Percentiles rank a stretch among this genome's conserved stretches.
Evolutionary conservation across 176 grass and related monocot species (phyloP).

Genomic region (Puya raimondii): DNA sequence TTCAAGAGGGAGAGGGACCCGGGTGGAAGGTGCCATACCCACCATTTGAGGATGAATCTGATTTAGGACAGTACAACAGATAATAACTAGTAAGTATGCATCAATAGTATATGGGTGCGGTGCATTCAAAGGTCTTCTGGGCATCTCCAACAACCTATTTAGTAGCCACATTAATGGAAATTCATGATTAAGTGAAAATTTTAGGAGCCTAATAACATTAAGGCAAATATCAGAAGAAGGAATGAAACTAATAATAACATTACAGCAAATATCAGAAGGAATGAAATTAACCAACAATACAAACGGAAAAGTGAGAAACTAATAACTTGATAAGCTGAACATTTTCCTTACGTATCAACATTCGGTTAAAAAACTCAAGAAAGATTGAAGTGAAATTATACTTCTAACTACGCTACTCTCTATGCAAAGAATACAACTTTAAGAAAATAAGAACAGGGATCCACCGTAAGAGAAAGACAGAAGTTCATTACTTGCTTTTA

Average conservation of each 20-base stretch:
- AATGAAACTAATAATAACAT: background rate
- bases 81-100: constrained; percentile 1
- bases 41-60: constrained; percentile 73
- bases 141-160: background rate
- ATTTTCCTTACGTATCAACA: background rate
- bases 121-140: constrained; percentile 5
- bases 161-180: background rate
- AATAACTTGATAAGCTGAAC: background rate
- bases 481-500: background rate
- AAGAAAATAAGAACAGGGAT: background rate
- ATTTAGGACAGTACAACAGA: constrained; percentile 12
- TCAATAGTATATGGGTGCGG: constrained; percentile 9
- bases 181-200: background rate
- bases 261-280: background rate
- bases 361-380: background rate
- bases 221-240: background rate
- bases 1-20: constrained; percentile 71
- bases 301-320: background rate
- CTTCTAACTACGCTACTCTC: background rate
- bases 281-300: background rate
- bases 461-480: background rate
- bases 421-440: too few relatives aligned
- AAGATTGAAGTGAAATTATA: background rate
- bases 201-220: background rate
- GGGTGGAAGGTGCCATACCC: constrained; percentile 41